Base-by-base conservation (phyloP, 352 stramenopile genomes). In the Phytophthora tentaculata region DNA sequence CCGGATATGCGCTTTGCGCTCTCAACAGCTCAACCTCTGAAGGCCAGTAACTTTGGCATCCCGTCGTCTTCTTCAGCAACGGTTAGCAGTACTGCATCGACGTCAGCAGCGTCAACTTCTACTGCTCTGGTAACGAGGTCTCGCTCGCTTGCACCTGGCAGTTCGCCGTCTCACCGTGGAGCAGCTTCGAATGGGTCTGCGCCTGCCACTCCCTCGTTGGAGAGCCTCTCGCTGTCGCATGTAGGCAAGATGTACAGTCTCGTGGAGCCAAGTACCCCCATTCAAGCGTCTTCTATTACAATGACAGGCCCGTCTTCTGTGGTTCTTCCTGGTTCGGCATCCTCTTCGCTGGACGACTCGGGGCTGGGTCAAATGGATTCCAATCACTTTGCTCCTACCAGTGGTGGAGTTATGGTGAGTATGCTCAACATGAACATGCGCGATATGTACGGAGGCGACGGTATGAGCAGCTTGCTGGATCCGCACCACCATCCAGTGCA, bases 171-270 rank as follows among this genome's bases (percentile, higher is more conserved):
- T 37, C 66, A 69, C 41, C 67, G 71, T n/a, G 58, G 50, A 50
- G 51, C 68, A 53, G 48, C 58, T 9, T 57, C 61, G 16, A 77
- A 67, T 47, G 72, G 53, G 7, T 56, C 59, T 20, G 22, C 61
- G 23, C 61, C 16, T 14, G 72, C 65, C 3, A 61, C 72, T 20
- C 64, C 74, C 13, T 76, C 87, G 8, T 65, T 94, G 47, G 88
- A 95, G 41, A 94, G 88, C 39, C 55, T 96, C 10, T 91, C 86
- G 0, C 65, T 95, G 16, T 84, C 84, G 1, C 67, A 91, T 8
- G 88, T 96, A 22, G 80, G 92, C 43, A 89, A 89, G 39, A 92
- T 95, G 83, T 96, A 96, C 56, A 89, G 86, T 10, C 76, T 96
- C 1, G 82, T 91, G 32, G 79, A 86, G 13, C 86, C 86, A 32